Conservation (phyloP, 2,329 filamentous ascomycete genomes). For the Colletotrichum sp. region DNA sequence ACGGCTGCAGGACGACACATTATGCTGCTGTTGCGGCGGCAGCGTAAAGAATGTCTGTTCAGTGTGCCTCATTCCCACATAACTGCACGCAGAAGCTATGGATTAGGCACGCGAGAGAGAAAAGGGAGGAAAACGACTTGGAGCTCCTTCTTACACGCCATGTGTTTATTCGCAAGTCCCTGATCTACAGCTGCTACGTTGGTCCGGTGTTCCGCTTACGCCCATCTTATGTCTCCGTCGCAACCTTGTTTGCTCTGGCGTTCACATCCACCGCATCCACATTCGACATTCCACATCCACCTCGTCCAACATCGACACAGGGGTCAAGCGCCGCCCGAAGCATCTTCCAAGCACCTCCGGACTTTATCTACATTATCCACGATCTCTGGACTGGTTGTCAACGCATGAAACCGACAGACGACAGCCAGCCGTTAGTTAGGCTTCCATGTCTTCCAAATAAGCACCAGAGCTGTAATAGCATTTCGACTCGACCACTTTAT, state of each 20-base stretch:
- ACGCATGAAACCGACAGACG: not conserved
- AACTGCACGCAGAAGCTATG: not conserved
- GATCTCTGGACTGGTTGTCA: not conserved
- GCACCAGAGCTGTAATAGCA: not conserved
- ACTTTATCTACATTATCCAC: not conserved
- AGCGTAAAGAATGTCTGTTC: not conserved
- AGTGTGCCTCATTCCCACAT: not conserved
- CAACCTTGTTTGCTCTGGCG: not conserved
- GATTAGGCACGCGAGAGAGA: not conserved
- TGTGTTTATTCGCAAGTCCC: not conserved
- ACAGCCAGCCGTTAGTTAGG: not conserved
- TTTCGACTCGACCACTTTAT: not conserved
- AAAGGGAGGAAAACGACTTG: not conserved
- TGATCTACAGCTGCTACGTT: not conserved
- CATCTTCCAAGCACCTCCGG: not conserved
- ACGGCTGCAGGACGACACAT: not conserved
- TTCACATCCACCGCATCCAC: not conserved
- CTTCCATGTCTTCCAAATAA: not conserved
- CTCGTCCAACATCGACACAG: conserved; percentile 1
- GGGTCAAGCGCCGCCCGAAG: not conserved
- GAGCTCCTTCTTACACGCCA: not conserved
- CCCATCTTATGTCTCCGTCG: not conserved
- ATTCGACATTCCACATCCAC: not conserved
- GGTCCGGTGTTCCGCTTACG: not conserved
- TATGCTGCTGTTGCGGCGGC: not conserved